Evolutionary conservation across 2,329 filamentous ascomycete species (phyloP).

Genomic region (Colletotrichum tanaceti): DNA sequence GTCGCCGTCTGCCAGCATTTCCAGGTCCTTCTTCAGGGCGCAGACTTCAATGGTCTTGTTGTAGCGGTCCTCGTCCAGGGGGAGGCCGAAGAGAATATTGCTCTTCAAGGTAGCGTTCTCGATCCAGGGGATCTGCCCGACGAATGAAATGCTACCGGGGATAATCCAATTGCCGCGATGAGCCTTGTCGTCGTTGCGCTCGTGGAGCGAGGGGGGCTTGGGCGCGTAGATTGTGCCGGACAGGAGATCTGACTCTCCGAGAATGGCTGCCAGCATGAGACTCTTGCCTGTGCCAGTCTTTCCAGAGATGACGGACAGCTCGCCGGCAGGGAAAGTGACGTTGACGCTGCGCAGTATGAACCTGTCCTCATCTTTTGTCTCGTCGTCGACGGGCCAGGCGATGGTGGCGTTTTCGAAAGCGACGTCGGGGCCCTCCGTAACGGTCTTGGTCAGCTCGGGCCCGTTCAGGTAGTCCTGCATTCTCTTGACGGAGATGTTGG

Average conservation of each 20-base stretch:
- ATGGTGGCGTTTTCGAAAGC: slow-evolving; percentile 75
- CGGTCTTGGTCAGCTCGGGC: slow-evolving; percentile 69
- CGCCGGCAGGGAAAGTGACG: slow-evolving; percentile 73
- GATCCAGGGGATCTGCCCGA: slow-evolving; percentile 86
- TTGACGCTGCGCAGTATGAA: slow-evolving; percentile 75
- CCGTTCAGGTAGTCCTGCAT: slow-evolving; percentile 78
- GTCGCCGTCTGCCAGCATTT: slow-evolving; percentile 81
- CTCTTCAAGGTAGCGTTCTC: slow-evolving; percentile 83
- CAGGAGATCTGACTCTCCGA: slow-evolving; percentile 80
- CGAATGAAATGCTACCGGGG: slow-evolving; percentile 76
- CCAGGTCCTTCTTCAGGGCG: slow-evolving; percentile 79
- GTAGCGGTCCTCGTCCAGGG: slow-evolving; percentile 76
- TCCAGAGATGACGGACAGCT: slow-evolving; percentile 80
- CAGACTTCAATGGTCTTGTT: slow-evolving; percentile 77
- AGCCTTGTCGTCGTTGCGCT: slow-evolving; percentile 72
- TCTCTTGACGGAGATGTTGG: slow-evolving; percentile 76
- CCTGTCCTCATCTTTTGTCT: slow-evolving; percentile 65
- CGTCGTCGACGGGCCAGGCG: slow-evolving; percentile 78
- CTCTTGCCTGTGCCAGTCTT: slow-evolving; percentile 84
- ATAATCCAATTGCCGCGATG: slow-evolving; percentile 76
- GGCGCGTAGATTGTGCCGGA: slow-evolving; percentile 70
- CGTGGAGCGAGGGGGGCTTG: slow-evolving; percentile 54
- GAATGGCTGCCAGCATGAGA: slow-evolving; percentile 76
- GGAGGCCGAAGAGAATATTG: slow-evolving; percentile 83
- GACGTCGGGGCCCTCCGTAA: slow-evolving; percentile 68